A percentile compares a stretch with the other conserved stretches of the same genome.
Conservation (phyloP, 108 stramenopile genomes). For the Licmophora abbreviata region DNA sequence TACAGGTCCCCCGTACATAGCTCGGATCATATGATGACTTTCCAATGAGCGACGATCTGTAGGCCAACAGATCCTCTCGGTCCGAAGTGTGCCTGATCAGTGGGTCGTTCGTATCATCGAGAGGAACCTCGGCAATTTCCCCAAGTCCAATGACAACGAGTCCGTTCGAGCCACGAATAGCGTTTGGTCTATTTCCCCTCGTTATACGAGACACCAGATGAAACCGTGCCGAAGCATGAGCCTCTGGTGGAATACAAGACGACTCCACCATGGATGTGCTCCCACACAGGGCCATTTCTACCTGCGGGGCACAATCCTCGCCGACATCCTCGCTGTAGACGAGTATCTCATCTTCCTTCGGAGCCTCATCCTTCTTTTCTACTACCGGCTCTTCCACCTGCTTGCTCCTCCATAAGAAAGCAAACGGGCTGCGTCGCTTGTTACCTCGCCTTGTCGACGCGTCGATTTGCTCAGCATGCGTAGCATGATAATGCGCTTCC, state of each 20-base stretch:
- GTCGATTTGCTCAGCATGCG: not conserved
- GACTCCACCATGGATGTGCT: constrained; percentile 23
- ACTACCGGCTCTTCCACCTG: not conserved
- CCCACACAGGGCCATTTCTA: constrained; percentile 21
- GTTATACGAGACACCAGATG: constrained; percentile 25
- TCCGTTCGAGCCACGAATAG: constrained; percentile 8
- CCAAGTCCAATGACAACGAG: constrained; percentile 27
- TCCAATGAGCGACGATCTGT: not conserved
- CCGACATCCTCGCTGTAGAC: constrained; percentile 15
- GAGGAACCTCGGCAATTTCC: constrained; percentile 28
- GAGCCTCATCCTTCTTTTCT: not conserved
- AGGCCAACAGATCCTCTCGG: constrained; percentile 11
- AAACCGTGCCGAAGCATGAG: constrained; percentile 34
- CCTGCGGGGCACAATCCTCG: constrained; percentile 7
- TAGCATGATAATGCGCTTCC: constrained; percentile 7
- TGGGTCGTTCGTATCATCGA: not conserved
- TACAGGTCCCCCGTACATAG: constrained; percentile 37
- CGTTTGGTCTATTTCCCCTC: constrained; percentile 16
- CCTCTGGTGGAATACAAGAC: constrained; percentile 44
- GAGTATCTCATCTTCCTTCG: constrained; percentile 5
- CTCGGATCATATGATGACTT: constrained; percentile 21
- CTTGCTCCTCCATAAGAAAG: constrained; percentile 9
- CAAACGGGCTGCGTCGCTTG: constrained; percentile 6
- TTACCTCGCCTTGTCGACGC: not conserved
- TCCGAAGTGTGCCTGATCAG: constrained; percentile 23